A percentile compares a stretch with the other conserved stretches of the same genome.
Conservation (phyloP, 441 rosid species). For the Adansonia gregorii region DNA sequence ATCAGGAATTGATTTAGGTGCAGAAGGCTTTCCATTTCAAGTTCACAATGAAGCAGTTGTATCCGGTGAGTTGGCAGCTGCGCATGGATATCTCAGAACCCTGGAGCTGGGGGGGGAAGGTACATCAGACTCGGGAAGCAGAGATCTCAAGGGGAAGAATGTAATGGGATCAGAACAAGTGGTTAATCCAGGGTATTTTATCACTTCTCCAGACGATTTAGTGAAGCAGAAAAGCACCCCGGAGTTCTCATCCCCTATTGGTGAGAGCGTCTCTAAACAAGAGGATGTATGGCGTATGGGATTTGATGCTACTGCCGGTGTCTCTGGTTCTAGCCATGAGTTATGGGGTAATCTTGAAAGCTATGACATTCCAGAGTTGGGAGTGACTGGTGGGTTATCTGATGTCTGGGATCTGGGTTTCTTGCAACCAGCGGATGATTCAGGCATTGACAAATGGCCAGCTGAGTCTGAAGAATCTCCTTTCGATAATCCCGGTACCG, state of each 20-base stretch:
- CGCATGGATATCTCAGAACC: constrained; percentile 28
- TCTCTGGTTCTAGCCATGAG: constrained; percentile 52
- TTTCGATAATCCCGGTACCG: constrained; percentile 30
- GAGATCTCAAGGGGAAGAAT: constrained; percentile 53
- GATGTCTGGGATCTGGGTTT: constrained; percentile 68
- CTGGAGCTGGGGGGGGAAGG: constrained; percentile 39
- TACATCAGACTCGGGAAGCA: constrained; percentile 38
- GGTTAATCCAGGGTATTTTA: constrained; percentile 44
- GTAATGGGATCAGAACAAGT: constrained; percentile 44
- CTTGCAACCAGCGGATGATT: constrained; percentile 50
- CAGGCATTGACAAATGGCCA: constrained; percentile 50
- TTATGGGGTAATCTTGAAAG: constrained; percentile 52
- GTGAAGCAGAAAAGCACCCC: constrained; percentile 35
- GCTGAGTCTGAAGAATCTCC: constrained; percentile 42
- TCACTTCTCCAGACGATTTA: constrained; percentile 49
- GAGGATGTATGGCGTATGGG: constrained; percentile 71
- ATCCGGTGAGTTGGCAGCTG: constrained; percentile 20
- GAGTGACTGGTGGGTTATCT: constrained; percentile 48
- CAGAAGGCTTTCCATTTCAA: constrained; percentile 39
- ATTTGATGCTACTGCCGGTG: constrained; percentile 49
- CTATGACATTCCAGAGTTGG: constrained; percentile 55
- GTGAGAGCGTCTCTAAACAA: constrained; percentile 45
- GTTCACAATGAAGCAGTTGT: constrained; percentile 35
- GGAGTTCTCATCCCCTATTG: constrained; percentile 46
- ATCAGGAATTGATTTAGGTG: constrained; percentile 36